Base-by-base conservation (phyloP, 148 eudicot genomes). In the Rhododendron griersonianum region DNA sequence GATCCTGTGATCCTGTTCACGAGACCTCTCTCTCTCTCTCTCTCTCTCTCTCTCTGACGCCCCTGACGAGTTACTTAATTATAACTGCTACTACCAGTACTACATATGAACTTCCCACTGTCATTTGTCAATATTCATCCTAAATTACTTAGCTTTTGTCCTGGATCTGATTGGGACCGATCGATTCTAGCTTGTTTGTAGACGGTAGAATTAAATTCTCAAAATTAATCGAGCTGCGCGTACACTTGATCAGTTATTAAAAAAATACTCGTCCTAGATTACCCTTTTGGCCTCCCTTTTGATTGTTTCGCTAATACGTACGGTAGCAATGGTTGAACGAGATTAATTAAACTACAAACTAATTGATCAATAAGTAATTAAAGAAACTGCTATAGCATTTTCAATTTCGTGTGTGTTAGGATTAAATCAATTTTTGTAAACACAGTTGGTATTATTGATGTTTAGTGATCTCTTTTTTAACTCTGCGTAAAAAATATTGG, bases 21-120 rank as follows among this genome's bases (percentile, higher is more conserved):
- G 95, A 94, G 96, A 71, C 76, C 89, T 90, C 86, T 82, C 91
- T 91, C 91, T 33, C 89, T 84, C 82, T 28, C 39, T 78, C 15
- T 51, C 78, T 30, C 78, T 16, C 92, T 91, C 91, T 35, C 89
- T 71, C 69, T 75, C 71, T 84, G 10, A 7, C 18, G 21, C 23
- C 61, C 61, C 61, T 55, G 61, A 16, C 59, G 21, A 55, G 11
- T 47, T 47, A 47, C 23, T 55, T 55, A 16, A 16, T 73, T 33
- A 71, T 33, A 71, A 25, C 35, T 33, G 53, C 45, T 3, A 18
- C 19, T 37, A 75, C 45, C 25, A 59, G 65, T 59, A 59, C 73
- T 65, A 65, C 73, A 25, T 25, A 65, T 25, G 73, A 65, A n/a
- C 71, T 65, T 65, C 73, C 73, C 73, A 65, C 73, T 65, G 73